phyloP scores from a whole-genome alignment of 495 filamentous ascomycete genomes.

The Tuber umbilicatum region DNA sequence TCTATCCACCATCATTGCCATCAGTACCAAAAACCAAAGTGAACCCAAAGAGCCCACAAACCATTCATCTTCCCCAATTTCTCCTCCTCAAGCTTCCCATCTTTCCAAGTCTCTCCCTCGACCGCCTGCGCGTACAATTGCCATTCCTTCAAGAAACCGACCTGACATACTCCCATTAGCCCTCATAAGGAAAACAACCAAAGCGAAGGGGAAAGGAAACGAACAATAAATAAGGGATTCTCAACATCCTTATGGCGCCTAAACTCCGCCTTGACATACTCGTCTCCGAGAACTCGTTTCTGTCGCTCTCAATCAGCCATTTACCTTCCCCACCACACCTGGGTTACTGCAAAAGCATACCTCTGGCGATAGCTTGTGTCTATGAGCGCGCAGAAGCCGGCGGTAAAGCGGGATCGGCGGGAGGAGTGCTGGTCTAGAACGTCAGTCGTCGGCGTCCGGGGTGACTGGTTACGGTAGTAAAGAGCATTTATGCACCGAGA shows the following conservation, averaged over 20 bases:
- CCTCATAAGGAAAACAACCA: neutral
- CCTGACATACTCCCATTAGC: conserved; percentile 47
- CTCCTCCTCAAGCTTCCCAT: conserved; percentile 64
- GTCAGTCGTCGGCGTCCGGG: conserved; percentile 30
- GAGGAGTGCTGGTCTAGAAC: conserved; percentile 66
- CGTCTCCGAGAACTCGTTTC: conserved; percentile 66
- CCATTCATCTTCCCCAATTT: conserved; percentile 94
- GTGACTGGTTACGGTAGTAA: neutral
- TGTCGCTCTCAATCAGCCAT: conserved; percentile 8
- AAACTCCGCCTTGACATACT: conserved; percentile 88
- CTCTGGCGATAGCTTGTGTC: conserved; percentile 63
- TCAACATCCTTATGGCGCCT: conserved; percentile 71
- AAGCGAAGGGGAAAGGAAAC: conserved; percentile 25
- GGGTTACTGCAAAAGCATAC: conserved; percentile 45
- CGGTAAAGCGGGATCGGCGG: conserved; percentile 89
- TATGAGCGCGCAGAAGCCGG: conserved; percentile 75
- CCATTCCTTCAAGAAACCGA: conserved; percentile 95
- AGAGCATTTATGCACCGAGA: conserved; percentile 9
- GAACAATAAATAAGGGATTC: conserved; percentile 85
- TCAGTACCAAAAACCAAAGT: conserved; percentile 8
- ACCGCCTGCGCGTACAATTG: conserved; percentile 86
- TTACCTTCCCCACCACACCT: neutral
- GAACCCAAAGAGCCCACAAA: conserved; percentile 45
- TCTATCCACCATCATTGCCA: conserved; percentile 49
- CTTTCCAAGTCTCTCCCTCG: conserved; percentile 76